A percentile compares a stretch with the other conserved stretches of the same genome.
phyloP scores from a whole-genome alignment of 768 basidiomycete genomes.

The Tricholoma bakamatsutake region DNA sequence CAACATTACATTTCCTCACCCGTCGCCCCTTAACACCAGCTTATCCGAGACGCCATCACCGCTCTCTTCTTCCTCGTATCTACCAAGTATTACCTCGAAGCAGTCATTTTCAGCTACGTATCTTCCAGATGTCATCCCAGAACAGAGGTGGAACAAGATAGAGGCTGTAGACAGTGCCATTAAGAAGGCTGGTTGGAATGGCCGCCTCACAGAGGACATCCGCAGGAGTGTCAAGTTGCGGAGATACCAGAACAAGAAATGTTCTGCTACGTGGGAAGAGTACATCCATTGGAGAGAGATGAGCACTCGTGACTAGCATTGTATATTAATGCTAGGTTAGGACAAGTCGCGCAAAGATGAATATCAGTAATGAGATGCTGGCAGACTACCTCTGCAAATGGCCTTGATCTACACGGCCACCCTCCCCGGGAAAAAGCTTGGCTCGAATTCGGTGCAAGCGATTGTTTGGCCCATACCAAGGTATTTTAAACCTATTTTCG shows the following conservation, averaged over 20 bases:
- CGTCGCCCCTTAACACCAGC: conserved; percentile 44
- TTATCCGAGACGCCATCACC: conserved; percentile 67
- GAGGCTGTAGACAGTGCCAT: conserved; percentile 91
- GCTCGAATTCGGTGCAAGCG: conserved; percentile 36
- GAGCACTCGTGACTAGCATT: conserved; percentile 3
- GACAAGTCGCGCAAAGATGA: background rate
- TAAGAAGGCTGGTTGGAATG: conserved; percentile 88
- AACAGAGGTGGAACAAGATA: conserved; percentile 91
- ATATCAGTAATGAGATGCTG: background rate
- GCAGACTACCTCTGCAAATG: background rate
- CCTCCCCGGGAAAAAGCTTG: conserved; percentile 28
- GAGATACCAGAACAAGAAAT: conserved; percentile 75
- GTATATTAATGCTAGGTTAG: background rate
- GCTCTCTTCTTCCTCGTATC: conserved; percentile 55
- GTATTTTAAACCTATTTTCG: conserved; percentile 45
- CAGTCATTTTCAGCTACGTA: conserved; percentile 81
- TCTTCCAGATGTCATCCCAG: conserved; percentile 86
- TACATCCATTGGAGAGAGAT: conserved; percentile 68
- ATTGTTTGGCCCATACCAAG: conserved; percentile 37
- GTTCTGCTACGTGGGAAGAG: conserved; percentile 66
- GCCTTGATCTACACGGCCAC: background rate
- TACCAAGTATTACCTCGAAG: conserved; percentile 49
- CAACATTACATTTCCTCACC: conserved; percentile 81
- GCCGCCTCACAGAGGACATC: conserved; percentile 75
- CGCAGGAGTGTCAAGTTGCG: conserved; percentile 70